These are phyloP conservation scores for Gnaphalium uliginosum DNA, from an alignment of 129 eudicot genomes.

Conservation along the genomic window DNA sequence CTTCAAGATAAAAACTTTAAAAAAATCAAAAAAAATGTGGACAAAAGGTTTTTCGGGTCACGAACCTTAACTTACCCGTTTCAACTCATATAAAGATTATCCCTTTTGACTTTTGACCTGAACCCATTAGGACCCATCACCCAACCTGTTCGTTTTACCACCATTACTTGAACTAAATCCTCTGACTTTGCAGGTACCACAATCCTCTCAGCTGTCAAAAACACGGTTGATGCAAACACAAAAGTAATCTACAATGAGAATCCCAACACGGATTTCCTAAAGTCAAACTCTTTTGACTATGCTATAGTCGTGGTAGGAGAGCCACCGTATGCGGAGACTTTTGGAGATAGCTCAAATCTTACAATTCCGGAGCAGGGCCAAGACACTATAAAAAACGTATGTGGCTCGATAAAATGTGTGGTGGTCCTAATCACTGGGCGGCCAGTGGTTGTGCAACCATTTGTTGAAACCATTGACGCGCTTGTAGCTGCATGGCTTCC, in stretches of 20 bases:
- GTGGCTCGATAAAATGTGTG: constrained; percentile 53
- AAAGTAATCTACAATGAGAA: constrained; percentile 49
- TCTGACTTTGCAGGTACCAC: constrained; percentile 53
- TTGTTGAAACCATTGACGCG: constrained; percentile 45
- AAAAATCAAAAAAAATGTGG: neutral
- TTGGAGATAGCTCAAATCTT: constrained; percentile 58
- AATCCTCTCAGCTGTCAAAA: constrained; percentile 52
- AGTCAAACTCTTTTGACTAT: constrained; percentile 45
- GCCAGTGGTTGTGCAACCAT: constrained; percentile 61
- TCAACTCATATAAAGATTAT: neutral
- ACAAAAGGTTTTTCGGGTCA: neutral
- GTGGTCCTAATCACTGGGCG: constrained; percentile 62
- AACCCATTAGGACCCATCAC: neutral
- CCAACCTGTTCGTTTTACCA: neutral
- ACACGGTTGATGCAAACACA: constrained; percentile 49
- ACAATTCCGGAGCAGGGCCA: constrained; percentile 50
- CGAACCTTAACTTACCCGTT: neutral
- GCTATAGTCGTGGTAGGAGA: constrained; percentile 74
- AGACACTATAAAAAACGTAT: constrained; percentile 46
- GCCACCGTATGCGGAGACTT: constrained; percentile 51
- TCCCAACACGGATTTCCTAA: constrained; percentile 42
- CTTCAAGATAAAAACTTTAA: neutral
- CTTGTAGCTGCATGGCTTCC: constrained; percentile 90
- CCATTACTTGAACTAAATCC: neutral
- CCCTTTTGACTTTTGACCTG: neutral